phyloP scores from a whole-genome alignment of 192 early-diverging fungal genomes.

The Gryganskiella cystojenkinii region DNA sequence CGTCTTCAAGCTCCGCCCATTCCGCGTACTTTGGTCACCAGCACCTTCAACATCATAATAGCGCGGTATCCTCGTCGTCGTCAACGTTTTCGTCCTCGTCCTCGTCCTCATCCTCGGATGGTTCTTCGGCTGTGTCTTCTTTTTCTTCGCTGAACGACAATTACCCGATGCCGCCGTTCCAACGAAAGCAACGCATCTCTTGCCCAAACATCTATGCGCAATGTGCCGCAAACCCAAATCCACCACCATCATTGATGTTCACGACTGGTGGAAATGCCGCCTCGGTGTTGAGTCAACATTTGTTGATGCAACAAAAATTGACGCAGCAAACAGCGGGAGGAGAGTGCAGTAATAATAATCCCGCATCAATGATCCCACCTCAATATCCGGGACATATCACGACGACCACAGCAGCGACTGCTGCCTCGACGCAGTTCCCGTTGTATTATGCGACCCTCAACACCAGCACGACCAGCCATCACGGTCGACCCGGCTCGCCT shows the following conservation, averaged over 20 bases:
- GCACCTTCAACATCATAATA: not conserved
- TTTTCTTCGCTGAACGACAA: constrained; percentile 11
- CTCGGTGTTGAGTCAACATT: constrained; percentile 39
- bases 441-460: constrained; percentile 41
- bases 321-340: constrained; percentile 31
- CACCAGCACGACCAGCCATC: not conserved
- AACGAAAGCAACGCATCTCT: constrained; percentile 47
- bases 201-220: constrained; percentile 50
- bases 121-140: not conserved
- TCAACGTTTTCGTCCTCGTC: not conserved
- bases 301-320: constrained; percentile 35
- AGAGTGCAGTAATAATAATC: constrained; percentile 13
- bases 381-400: constrained; percentile 8
- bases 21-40: constrained; percentile 23
- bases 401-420: not conserved
- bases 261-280: constrained; percentile 16
- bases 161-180: constrained; percentile 45
- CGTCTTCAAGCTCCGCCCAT: constrained; percentile 18
- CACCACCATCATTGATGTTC: constrained; percentile 41
- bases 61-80: not conserved
- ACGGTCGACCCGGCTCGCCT: constrained; percentile 21
- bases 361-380: not conserved
- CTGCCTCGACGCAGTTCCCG: constrained; percentile 23
- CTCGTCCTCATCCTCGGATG: not conserved
- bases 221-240: constrained; percentile 46